phyloP scores from a whole-genome alignment of 192 early-diverging fungal species.

The Glomus cerebriforme region DNA sequence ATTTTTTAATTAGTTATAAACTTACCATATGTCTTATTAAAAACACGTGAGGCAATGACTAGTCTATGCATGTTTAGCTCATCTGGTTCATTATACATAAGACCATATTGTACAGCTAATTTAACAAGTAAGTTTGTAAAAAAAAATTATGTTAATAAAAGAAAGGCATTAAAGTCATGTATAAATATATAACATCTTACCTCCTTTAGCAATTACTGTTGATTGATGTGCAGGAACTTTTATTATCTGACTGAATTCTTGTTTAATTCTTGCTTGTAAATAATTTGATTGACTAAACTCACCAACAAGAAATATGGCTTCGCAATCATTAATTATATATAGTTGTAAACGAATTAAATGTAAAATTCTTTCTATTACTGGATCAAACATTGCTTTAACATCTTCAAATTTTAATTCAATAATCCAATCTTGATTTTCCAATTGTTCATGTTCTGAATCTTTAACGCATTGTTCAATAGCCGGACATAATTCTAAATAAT shows the following conservation, averaged over 20 bases:
- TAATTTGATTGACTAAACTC: conserved; percentile 57
- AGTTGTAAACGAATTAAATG: conserved; percentile 52
- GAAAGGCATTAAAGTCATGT: not conserved
- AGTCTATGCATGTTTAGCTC: conserved; percentile 16
- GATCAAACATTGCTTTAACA: conserved; percentile 56
- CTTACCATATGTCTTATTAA: conserved; percentile 7
- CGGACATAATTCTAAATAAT: not conserved
- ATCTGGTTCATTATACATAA: conserved; percentile 3
- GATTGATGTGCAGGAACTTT: conserved; percentile 52
- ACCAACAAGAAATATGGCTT: conserved; percentile 53
- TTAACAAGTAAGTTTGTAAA: no score
- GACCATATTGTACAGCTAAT: conserved; percentile 50
- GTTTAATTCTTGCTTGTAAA: conserved; percentile 47
- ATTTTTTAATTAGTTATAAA: no score
- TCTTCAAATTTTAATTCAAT: conserved; percentile 46
- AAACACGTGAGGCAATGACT: conserved; percentile 5
- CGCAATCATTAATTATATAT: conserved; percentile 37
- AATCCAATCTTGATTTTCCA: conserved; percentile 45
- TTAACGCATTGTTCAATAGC: not conserved
- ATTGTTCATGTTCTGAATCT: not conserved
- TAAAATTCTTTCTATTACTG: conserved; percentile 56
- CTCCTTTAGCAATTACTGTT: conserved; percentile 52
- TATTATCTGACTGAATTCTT: conserved; percentile 45
- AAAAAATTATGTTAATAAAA: not conserved
- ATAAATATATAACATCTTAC: not conserved